Base-by-base conservation (phyloP, 2,329 filamentous ascomycete species). In the Graphilbum ipis-grandicollis region DNA sequence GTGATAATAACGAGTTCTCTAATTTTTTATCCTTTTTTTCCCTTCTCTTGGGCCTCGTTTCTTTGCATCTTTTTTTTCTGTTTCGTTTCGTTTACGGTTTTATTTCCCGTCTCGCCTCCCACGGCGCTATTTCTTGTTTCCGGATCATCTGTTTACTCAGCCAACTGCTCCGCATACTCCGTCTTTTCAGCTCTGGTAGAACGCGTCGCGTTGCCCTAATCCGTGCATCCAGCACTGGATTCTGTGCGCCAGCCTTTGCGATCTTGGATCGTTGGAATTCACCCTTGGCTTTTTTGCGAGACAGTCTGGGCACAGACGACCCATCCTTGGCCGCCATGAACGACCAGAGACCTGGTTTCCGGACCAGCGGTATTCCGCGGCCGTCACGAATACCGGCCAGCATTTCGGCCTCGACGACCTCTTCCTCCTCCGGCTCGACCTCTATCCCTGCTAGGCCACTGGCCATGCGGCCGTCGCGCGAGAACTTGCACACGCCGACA, bases 341-440 rank as follows among this genome's bases (percentile, higher is more conserved):
- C 25, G 43, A 44, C 25, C 37, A 37, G 3, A 28, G 39, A 3
- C 44, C 43, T 19, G 39, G 36, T 9, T 35, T 31, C 12, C 40
- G 41, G 4, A 32, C 38, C 18, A 46, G 42, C 39, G 44, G 37
- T 21, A 39, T 47, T 5, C 45, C 45, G 2, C 41, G 45, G 30
- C 42, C 36, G 2, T 44, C 43, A 5, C 37, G 40, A n/a, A 39
- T 45, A 1, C 44, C 44, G 13, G 30, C 39, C 17, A 25, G n/a
- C 13, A 26, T 35, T 2, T 34, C 38, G 12, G 7, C 30, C 14
- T 33, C 40, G 3, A 25, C 39, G 2, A 29, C 32, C 18, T 4
- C 40, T 17, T 10, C 34, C 23, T 33, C 36, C 5, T 7, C 34
- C 29, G 9, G 21, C 21, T 18, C 35, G 26, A 19, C 33, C 12